Evolutionary conservation across 2,329 filamentous ascomycete genomes (phyloP), one percentile per base, ranked within the genome.

Genomic region (Incumbomyces lentus): DNA sequence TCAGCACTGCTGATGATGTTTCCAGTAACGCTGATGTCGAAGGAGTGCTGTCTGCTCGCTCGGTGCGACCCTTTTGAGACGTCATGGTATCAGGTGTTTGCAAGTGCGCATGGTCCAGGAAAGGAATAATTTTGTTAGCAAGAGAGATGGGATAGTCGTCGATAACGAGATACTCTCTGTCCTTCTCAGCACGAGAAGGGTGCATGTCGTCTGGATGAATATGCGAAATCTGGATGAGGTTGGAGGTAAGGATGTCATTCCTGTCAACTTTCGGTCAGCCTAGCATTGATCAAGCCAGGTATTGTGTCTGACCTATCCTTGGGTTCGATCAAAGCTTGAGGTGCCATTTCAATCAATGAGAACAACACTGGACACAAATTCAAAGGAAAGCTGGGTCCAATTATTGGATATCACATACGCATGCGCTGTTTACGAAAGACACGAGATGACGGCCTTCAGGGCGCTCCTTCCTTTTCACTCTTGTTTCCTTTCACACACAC

Each of bases 81-180:
- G 22, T 37, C 19, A 14, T 38, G 11, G 36, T 14, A 6, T 16
- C 26, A 16, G 5, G 10, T 13, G 8, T 30, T 16, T 45, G 5
- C 13, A 5, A 16, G 7, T 26, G 14, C 17, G 17, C 13, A 14
- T 31, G 41, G n/a, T 40, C 13, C 34, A 45, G 33, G 19, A 45
- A 45, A 16, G 22, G 33, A 13, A 45, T n/a, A 35, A 45, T 45
- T 22, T 37, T 38, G 19, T 45, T 31, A 10, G 42, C 42, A 10
- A 45, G 12, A 8, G 29, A 6, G 18, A 45, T 45, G 2, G 42
- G 42, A 29, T 45, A 45, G n/a, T 29, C 29, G n/a, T 34, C 42
- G 19, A 37, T 16, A n/a, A 45, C 34, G 19, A 45, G 34, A 17
- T 45, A 32, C 18, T 45, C 42, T 2, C n/a, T 19, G 16, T 45